These are phyloP conservation scores for Mycena albidolilacea DNA, from an alignment of 768 basidiomycete species.

Conservation along the genomic window DNA sequence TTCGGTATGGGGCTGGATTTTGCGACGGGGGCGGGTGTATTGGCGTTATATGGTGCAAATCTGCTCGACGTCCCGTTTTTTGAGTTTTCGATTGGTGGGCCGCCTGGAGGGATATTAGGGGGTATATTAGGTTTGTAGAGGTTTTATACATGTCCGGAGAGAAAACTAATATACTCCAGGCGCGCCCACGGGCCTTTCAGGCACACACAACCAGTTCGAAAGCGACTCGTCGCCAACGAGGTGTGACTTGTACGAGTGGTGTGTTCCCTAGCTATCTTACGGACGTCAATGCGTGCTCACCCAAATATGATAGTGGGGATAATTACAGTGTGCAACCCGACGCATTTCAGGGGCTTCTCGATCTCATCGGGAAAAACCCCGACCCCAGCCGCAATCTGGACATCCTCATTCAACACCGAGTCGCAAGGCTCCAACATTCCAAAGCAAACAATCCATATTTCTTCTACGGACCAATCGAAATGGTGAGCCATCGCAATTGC, in stretches of 20 bases:
- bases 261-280: background rate
- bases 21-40: background rate
- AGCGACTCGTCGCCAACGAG: conserved; percentile 16
- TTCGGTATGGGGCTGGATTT: conserved; percentile 8
- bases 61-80: conserved; percentile 1
- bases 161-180: background rate
- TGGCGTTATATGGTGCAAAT: conserved; percentile 1
- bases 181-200: conserved; percentile 2
- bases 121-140: conserved; percentile 1
- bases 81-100: conserved; percentile 19
- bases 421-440: background rate
- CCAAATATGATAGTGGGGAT: background rate
- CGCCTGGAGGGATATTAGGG: background rate
- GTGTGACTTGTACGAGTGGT: conserved; percentile 17
- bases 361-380: background rate
- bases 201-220: conserved; percentile 28
- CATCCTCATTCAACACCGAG: conserved; percentile 2
- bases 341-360: background rate
- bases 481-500: conserved; percentile 16
- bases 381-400: background rate
- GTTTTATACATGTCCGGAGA: background rate
- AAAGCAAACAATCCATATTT: conserved; percentile 19
- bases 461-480: conserved; percentile 20
- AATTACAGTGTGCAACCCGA: background rate
- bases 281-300: background rate